These are phyloP conservation scores for Neoboletus magnificus DNA, from an alignment of 768 basidiomycete species.

Conservation along the genomic window DNA sequence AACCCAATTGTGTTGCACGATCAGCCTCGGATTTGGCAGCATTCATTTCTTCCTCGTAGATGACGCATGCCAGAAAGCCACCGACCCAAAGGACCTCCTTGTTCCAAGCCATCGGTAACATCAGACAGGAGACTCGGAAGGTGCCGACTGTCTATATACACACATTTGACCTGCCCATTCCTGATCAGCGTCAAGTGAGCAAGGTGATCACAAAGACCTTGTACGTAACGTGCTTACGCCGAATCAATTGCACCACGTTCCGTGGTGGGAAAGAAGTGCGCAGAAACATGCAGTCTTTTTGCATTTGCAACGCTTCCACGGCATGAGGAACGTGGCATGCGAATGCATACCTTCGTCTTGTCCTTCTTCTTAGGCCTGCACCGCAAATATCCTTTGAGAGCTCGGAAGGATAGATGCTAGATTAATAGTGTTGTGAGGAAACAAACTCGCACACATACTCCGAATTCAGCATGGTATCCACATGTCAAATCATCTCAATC, in stretches of 20 bases:
- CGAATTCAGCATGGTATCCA: no score
- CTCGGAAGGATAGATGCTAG: no score
- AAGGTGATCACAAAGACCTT: not conserved
- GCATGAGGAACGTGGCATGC: no score
- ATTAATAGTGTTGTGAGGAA: no score
- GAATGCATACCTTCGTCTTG: no score
- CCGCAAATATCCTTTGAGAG: no score
- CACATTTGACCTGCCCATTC: slow-evolving; percentile 80
- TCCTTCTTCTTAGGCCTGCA: no score
- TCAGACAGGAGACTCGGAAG: not conserved
- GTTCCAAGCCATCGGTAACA: slow-evolving; percentile 67
- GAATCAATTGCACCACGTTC: slow-evolving; percentile 91
- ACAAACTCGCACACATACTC: no score
- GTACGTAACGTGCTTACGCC: slow-evolving; percentile 47
- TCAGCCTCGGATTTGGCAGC: not conserved
- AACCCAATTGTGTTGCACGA: slow-evolving; percentile 29
- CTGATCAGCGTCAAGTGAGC: slow-evolving; percentile 35
- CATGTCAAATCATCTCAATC: no score
- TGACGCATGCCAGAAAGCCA: slow-evolving; percentile 74
- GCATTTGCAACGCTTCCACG: no score
- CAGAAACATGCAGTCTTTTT: slow-evolving; percentile 59
- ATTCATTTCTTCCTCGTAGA: slow-evolving; percentile 78
- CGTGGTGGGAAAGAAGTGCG: slow-evolving; percentile 90
- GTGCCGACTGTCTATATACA: slow-evolving; percentile 17
- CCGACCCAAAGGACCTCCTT: slow-evolving; percentile 80